A percentile compares a stretch with the other conserved stretches of the same genome.
Evolutionary conservation across 441 rosid genomes (phyloP).

Genomic region (Gossypium aridum): DNA sequence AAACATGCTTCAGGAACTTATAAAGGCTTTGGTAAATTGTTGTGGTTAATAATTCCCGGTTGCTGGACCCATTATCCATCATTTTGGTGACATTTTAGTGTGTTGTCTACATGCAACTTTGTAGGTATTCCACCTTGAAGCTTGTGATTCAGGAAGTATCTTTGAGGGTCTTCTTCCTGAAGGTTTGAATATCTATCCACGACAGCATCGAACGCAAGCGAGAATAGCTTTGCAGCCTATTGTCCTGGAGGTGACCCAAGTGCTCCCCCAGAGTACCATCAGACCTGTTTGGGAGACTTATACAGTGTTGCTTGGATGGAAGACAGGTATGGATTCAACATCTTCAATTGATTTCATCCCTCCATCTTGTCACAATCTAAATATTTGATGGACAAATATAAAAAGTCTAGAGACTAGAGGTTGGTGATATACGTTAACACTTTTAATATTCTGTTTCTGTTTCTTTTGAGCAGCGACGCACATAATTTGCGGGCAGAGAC

Average conservation of each 20-base stretch:
- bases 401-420: background rate
- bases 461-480: slow-evolving; percentile 54
- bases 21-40: slow-evolving; percentile 61
- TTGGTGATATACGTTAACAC: background rate
- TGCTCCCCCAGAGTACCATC: slow-evolving; percentile 76
- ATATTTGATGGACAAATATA: background rate
- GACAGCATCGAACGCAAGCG: slow-evolving; percentile 85
- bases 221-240: slow-evolving; percentile 93
- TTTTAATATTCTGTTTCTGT: slow-evolving; percentile 9
- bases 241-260: slow-evolving; percentile 88
- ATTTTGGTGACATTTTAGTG: background rate
- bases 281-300: slow-evolving; percentile 94
- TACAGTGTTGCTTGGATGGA: slow-evolving; percentile 98
- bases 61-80: background rate
- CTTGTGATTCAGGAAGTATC: slow-evolving; percentile 97
- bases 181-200: slow-evolving; percentile 79
- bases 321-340: slow-evolving; percentile 54
- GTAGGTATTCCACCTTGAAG: slow-evolving; percentile 92
- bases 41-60: background rate
- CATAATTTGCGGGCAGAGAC: slow-evolving; percentile 79
- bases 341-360: background rate
- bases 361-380: background rate
- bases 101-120: slow-evolving; percentile 13
- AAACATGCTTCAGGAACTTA: slow-evolving; percentile 83
- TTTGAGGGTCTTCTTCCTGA: slow-evolving; percentile 87